A percentile compares a stretch with the other conserved stretches of the same genome.
phyloP scores from a whole-genome alignment of 176 grass and related monocot species.

The Ananas comosus region DNA sequence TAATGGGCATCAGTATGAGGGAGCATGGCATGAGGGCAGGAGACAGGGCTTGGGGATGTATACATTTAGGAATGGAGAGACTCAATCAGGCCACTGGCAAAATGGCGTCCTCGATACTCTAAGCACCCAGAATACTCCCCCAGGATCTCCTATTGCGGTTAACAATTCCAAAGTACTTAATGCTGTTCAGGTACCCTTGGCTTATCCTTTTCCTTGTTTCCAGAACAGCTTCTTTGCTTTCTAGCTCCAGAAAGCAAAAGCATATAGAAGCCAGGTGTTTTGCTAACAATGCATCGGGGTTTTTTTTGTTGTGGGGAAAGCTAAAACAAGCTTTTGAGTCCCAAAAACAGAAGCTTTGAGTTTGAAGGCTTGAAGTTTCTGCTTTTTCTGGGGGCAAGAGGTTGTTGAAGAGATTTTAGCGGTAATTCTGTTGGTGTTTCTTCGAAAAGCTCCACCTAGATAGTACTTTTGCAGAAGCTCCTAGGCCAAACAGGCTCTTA shows the following conservation, averaged over 20 bases:
- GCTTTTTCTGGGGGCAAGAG: background rate
- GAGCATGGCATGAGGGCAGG: constrained; percentile 94
- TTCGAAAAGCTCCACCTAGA: too few relatives aligned
- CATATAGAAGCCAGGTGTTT: background rate
- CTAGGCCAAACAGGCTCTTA: too few relatives aligned
- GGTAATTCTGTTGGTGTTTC: too few relatives aligned
- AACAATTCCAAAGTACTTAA: constrained; percentile 93
- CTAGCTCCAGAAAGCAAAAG: background rate
- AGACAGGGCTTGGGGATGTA: constrained; percentile 97
- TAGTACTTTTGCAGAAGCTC: too few relatives aligned
- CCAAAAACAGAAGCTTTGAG: too few relatives aligned
- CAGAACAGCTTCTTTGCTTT: background rate
- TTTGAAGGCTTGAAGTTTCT: too few relatives aligned
- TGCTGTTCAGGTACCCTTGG: constrained; percentile 65
- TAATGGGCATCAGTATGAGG: constrained; percentile 93
- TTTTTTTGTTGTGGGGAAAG: too few relatives aligned
- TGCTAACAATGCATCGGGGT: too few relatives aligned
- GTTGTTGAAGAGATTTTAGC: too few relatives aligned
- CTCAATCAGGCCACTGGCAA: constrained; percentile 97
- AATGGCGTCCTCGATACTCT: constrained; percentile 66
- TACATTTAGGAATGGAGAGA: constrained; percentile 95
- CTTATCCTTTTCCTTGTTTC: background rate
- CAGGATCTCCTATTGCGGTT: constrained; percentile 66
- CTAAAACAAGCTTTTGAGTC: too few relatives aligned
- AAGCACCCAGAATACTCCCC: constrained; percentile 67